A percentile compares a stretch with the other conserved stretches of the same genome.
Evolutionary conservation across 768 basidiomycete genomes (phyloP).

Genomic region (Cubamyces lactineus): DNA sequence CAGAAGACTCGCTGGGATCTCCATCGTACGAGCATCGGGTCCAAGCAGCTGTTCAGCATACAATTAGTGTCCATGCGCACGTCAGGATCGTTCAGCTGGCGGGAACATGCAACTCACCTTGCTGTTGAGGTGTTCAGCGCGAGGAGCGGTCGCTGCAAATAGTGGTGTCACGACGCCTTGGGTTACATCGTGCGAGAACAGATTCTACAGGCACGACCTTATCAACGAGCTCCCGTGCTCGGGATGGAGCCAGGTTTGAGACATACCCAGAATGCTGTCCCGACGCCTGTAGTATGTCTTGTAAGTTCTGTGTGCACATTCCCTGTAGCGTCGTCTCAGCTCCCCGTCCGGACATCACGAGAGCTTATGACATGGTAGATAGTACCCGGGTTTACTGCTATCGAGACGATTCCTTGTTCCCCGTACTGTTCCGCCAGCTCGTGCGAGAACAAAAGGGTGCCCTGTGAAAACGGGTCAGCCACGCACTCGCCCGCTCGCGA

Average conservation of each 20-base stretch:
- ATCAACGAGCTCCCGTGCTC: no score
- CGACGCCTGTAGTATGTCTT: not conserved
- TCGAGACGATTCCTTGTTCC: slow-evolving; percentile 47
- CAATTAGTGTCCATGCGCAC: no score
- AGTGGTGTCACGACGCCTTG: slow-evolving; percentile 16
- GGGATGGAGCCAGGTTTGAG: no score
- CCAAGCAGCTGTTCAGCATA: slow-evolving; percentile 9
- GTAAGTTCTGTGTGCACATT: slow-evolving; percentile 12
- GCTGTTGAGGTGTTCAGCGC: slow-evolving; percentile 1
- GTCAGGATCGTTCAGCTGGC: no score
- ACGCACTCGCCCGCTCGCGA: not conserved
- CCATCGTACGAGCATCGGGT: not conserved
- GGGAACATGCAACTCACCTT: not conserved
- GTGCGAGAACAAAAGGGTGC: slow-evolving; percentile 38
- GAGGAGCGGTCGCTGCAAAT: slow-evolving; percentile 14
- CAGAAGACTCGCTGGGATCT: not conserved
- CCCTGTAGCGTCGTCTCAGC: not conserved
- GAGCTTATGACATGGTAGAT: no score
- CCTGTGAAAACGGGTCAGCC: not conserved
- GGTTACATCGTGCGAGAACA: slow-evolving; percentile 10
- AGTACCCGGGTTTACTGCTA: slow-evolving; percentile 50
- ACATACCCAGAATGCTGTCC: not conserved
- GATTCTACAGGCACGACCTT: not conserved
- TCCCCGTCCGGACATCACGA: no score
- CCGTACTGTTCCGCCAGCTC: slow-evolving; percentile 53